Conservation (phyloP, 129 eudicot genomes). For the Erigeron canadensis region DNA sequence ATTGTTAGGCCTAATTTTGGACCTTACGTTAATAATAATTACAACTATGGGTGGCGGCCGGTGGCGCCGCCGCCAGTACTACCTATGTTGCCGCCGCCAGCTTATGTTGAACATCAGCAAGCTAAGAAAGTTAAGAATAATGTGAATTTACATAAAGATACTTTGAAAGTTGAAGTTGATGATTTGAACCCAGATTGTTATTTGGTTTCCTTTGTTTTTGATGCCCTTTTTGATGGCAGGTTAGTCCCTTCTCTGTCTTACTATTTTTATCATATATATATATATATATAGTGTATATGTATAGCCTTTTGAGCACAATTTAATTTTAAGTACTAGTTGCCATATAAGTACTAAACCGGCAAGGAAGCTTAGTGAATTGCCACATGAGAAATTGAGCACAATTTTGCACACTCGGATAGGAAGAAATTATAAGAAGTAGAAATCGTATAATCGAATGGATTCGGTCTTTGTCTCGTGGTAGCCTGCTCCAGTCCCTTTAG, state of each 20-base stretch:
- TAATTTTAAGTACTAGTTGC: too few species aligned
- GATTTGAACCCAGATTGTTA: slow-evolving; percentile 59
- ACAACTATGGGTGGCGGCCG: slow-evolving; percentile 38
- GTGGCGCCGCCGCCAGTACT: slow-evolving; percentile 33
- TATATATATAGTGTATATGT: not conserved
- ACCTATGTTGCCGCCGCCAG: slow-evolving; percentile 32
- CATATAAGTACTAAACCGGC: too few species aligned
- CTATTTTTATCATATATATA: not conserved
- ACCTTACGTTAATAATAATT: slow-evolving; percentile 27
- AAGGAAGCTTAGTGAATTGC: too few species aligned
- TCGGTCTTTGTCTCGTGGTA: too few species aligned
- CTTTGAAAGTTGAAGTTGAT: slow-evolving; percentile 65
- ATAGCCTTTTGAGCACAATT: too few species aligned
- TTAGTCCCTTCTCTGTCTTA: slow-evolving; percentile 15
- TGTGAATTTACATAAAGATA: slow-evolving; percentile 81
- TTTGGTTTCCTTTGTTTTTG: slow-evolving; percentile 80
- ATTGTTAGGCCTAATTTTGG: slow-evolving; percentile 51
- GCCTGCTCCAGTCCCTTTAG: too few species aligned
- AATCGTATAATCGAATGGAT: too few species aligned
- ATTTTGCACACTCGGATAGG: too few species aligned
- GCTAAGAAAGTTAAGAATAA: slow-evolving; percentile 81
- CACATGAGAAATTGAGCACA: too few species aligned
- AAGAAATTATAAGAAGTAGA: too few species aligned
- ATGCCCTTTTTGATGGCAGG: slow-evolving; percentile 76
- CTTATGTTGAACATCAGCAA: slow-evolving; percentile 61